phyloP scores from a whole-genome alignment of 371 early-diverging fungal genomes.

The Batkoa obscura region DNA sequence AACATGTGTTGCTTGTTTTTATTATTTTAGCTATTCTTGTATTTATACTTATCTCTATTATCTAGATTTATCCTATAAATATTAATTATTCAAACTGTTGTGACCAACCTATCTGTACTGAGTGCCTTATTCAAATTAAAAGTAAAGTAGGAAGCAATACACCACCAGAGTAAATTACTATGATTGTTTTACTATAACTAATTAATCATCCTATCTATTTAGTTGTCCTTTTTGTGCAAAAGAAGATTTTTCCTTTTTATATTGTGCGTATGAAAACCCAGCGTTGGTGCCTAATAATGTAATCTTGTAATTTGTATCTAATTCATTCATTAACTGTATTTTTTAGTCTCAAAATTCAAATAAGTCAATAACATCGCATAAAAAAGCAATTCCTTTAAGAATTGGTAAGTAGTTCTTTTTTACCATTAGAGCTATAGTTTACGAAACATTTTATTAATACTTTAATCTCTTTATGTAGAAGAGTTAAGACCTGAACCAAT shows the following conservation, averaged over 20 bases:
- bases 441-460: too few species aligned
- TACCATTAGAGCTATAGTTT: too few species aligned
- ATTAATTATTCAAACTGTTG: constrained; percentile 88
- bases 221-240: constrained; percentile 79
- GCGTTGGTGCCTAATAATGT: not conserved
- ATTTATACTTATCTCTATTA: not conserved
- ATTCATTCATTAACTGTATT: not conserved
- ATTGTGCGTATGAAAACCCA: constrained; percentile 14
- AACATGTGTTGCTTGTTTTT: not conserved
- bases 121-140: constrained; percentile 85
- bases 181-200: not conserved
- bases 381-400: not conserved
- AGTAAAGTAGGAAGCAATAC: constrained; percentile 30
- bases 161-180: constrained; percentile 15
- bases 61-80: constrained; percentile 73
- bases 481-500: not conserved
- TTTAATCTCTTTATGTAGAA: too few species aligned
- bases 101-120: constrained; percentile 86
- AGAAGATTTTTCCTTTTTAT: constrained; percentile 65
- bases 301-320: not conserved
- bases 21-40: too few species aligned
- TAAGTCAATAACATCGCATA: not conserved
- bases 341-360: not conserved
- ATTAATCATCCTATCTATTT: constrained; percentile 18
- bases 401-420: too few species aligned